Evolutionary conservation across 2,329 filamentous ascomycete genomes (phyloP).

Genomic region (Didymella segeticola): DNA sequence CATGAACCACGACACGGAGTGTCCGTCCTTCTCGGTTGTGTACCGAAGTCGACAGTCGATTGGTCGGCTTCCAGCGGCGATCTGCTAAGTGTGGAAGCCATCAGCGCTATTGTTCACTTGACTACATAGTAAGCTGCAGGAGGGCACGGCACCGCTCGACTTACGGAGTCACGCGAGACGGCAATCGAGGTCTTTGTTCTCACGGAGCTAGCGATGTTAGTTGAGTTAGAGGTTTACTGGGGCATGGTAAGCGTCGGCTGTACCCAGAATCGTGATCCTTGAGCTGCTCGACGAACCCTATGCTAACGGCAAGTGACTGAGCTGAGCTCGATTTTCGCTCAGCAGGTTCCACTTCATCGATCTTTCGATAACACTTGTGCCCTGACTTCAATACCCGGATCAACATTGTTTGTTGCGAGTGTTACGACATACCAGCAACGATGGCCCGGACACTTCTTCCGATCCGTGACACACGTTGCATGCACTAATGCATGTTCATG

Average conservation of each 20-base stretch:
- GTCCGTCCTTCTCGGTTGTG: conserved; percentile 3
- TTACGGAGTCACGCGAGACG: background rate
- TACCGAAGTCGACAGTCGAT: conserved; percentile 5
- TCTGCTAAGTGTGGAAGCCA: background rate
- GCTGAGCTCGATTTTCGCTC: background rate
- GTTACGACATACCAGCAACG: background rate
- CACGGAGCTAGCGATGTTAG: background rate
- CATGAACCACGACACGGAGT: background rate
- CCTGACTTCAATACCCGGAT: background rate
- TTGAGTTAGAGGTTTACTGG: background rate
- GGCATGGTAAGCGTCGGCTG: background rate
- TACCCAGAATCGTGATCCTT: background rate
- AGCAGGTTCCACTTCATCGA: background rate
- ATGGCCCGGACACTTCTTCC: background rate
- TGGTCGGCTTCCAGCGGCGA: background rate
- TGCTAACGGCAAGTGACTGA: background rate
- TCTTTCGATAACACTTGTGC: background rate
- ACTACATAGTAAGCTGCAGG: conserved; percentile 3
- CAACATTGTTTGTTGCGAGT: background rate
- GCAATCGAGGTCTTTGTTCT: background rate
- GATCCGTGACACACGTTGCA: conserved; percentile 1
- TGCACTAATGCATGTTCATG: background rate
- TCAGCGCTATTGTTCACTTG: conserved; percentile 8
- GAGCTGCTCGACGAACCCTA: background rate
- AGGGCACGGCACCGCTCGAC: background rate